Evolutionary conservation across 2,329 filamentous ascomycete species (phyloP), one percentile per base, ranked within the genome.

Genomic region (Beauveria scarabaeidicola): DNA sequence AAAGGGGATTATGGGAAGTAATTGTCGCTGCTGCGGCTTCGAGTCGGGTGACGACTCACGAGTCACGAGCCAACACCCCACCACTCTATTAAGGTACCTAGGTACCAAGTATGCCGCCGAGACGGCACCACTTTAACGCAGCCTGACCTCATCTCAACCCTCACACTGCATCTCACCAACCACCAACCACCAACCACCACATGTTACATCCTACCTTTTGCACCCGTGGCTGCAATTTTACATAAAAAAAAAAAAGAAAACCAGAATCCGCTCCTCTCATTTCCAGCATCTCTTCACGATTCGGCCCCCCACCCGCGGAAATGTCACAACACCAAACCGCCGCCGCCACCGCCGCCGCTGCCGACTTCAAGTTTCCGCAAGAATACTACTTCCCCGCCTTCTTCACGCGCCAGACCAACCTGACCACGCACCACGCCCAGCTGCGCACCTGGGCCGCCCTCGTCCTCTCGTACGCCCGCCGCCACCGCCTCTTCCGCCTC

Each of bases 401-500:
- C 85, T 94, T 89, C 83, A 91, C 88, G 59, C 85, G 84, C 58
- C 90, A 94, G 73, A 83, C 86, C 40, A 90, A 90, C 75, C 78
- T 84, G 62, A 81, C 82, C 32, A 93, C 89, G 10, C 86, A 82
- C 69, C 83, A 87, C 73, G 85, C 87, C 50, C 90, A 94, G 70
- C 85, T 91, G 62, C 78, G 82, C 61, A 92, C 92, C 74, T 99
- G 94, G 94, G 86, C 88, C n/a, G 74, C 83, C 36, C 83, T 97
- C 17, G 84, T 97, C 69, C 90, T 91, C 62, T 74, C 86, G 69
- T 97, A 96, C 85, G 90, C 89, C 74, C 84, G 85, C 0, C 82
- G 90, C 75, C 80, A 93, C 77, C 85, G 84, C 66, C 77, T 92
- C 69, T 96, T 86, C 78, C 84, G 84, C 59, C 83, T 97, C 59